Conservation (phyloP, 805 yeast genomes). For the Komagataella pseudopastoris region DNA sequence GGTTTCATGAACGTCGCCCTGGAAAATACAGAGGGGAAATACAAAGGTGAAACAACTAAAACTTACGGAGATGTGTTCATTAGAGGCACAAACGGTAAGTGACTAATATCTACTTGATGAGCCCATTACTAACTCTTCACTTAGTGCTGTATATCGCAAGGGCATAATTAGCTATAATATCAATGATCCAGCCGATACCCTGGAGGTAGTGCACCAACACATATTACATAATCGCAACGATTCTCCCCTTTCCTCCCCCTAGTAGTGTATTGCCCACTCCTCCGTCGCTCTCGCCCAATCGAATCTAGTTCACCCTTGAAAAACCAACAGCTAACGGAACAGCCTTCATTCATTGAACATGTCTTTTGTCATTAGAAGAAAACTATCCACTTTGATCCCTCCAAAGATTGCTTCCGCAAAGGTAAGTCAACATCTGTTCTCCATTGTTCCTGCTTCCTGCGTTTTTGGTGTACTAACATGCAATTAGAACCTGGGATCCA, state of each 20-base stretch:
- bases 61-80: slow-evolving; percentile 67
- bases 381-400: slow-evolving; percentile 90
- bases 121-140: not conserved
- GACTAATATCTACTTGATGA: slow-evolving; percentile 8
- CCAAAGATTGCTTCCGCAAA: slow-evolving; percentile 97
- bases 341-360: slow-evolving; percentile 18
- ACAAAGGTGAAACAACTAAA: slow-evolving; percentile 32
- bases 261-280: not conserved
- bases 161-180: not conserved
- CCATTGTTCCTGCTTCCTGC: not conserved
- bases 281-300: slow-evolving; percentile 3
- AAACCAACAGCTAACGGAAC: not conserved
- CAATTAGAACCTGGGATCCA: slow-evolving; percentile 72
- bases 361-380: slow-evolving; percentile 87
- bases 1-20: slow-evolving; percentile 94
- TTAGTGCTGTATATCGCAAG: not conserved
- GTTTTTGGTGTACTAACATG: not conserved
- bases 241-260: not conserved
- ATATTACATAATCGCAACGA: not conserved
- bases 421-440: slow-evolving; percentile 32
- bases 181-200: not conserved
- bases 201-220: not conserved
- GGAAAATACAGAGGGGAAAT: slow-evolving; percentile 59
- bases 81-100: slow-evolving; percentile 76
- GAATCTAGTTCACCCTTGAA: slow-evolving; percentile 1